phyloP scores from a whole-genome alignment of 2,329 filamentous ascomycete species.

The Myriosclerotinia curreyana region DNA sequence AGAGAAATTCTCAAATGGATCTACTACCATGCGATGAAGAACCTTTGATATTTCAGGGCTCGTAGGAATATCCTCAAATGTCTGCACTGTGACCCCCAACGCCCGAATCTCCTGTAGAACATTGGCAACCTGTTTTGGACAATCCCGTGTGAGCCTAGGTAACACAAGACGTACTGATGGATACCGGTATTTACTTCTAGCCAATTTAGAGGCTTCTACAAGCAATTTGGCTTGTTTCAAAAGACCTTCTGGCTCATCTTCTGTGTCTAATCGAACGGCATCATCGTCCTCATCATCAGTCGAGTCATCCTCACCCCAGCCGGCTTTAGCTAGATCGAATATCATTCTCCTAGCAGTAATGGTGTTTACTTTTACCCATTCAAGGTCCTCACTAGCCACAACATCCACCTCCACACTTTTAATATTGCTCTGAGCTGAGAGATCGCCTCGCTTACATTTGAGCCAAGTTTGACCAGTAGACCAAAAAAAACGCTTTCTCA shows the following conservation, averaged over 20 bases:
- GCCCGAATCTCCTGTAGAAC: constrained; percentile 53
- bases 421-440: constrained; percentile 14
- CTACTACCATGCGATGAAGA: constrained; percentile 40
- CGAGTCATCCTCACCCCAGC: constrained; percentile 52
- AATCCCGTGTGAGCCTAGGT: constrained; percentile 53
- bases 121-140: constrained; percentile 51
- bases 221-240: constrained; percentile 59
- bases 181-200: constrained; percentile 56
- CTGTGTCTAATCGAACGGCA: constrained; percentile 21
- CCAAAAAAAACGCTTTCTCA: constrained; percentile 56
- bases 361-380: constrained; percentile 68
- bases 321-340: constrained; percentile 66
- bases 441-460: constrained; percentile 18
- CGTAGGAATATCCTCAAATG: constrained; percentile 32
- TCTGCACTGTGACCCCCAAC: constrained; percentile 44
- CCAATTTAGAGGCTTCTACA: constrained; percentile 53
- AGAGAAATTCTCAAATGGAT: constrained; percentile 43
- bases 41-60: constrained; percentile 28
- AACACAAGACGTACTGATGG: constrained; percentile 60
- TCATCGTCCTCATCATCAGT: constrained; percentile 46
- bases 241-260: constrained; percentile 49
- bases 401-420: constrained; percentile 52
- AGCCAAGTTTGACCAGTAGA: constrained; percentile 26
- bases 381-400: constrained; percentile 57
- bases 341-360: constrained; percentile 61